Evolutionary conservation across 108 stramenopile genomes (phyloP).

Genomic region (Tribonema minus): DNA sequence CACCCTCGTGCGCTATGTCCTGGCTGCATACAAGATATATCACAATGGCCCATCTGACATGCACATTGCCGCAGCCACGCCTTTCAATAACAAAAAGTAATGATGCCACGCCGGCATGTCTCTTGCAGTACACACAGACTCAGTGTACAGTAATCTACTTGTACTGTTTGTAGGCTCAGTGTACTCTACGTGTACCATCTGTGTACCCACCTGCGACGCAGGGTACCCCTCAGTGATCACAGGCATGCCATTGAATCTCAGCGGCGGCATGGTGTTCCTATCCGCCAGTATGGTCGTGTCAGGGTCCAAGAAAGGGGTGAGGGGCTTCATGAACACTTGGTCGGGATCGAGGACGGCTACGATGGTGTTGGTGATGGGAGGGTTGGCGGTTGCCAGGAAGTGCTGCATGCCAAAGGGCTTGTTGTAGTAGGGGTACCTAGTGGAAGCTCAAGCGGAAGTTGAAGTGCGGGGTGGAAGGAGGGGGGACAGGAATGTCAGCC

Average conservation of each 20-base stretch:
- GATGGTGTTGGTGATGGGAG: constrained; percentile 40
- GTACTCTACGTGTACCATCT: background rate
- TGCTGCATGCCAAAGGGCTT: constrained; percentile 81
- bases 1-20: too few relatives aligned
- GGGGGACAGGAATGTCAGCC: too few relatives aligned
- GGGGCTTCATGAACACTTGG: constrained; percentile 48
- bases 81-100: too few relatives aligned
- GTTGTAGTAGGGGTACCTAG: constrained; percentile 77
- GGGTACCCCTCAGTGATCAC: background rate
- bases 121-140: too few relatives aligned
- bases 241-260: background rate
- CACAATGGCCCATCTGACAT: background rate
- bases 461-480: too few relatives aligned
- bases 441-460: too few relatives aligned
- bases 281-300: constrained; percentile 2
- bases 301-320: constrained; percentile 31
- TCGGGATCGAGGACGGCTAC: constrained; percentile 52
- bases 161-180: background rate
- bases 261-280: background rate
- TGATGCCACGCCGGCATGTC: too few relatives aligned
- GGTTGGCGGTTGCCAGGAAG: constrained; percentile 68
- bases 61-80: too few relatives aligned
- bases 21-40: background rate
- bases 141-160: too few relatives aligned
- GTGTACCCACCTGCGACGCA: background rate